phyloP scores from a whole-genome alignment of 202 grass and related monocot species.

The Carex arenaria region DNA sequence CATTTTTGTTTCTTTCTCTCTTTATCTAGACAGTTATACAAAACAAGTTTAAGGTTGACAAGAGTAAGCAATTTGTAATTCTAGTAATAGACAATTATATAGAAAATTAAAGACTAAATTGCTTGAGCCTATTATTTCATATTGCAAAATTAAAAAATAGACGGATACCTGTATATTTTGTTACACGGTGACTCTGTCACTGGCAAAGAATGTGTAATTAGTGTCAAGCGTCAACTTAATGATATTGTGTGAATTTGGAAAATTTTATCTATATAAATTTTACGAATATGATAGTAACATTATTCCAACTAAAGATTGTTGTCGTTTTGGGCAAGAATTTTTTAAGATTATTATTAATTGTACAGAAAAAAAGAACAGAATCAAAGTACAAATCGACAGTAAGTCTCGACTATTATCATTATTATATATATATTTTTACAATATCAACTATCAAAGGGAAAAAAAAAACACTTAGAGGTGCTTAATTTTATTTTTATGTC shows the following conservation, averaged over 20 bases:
- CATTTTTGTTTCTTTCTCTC: too few species aligned
- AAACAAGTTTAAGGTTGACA: too few species aligned
- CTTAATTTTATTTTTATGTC: not conserved
- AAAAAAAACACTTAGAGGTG: not conserved
- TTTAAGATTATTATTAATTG: not conserved
- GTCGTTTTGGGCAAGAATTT: not conserved
- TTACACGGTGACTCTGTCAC: too few species aligned
- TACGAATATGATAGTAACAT: not conserved
- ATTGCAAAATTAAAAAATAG: too few species aligned
- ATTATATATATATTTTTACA: not conserved
- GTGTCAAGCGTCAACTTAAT: not conserved
- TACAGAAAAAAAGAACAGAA: not conserved
- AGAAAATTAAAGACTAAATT: too few species aligned
- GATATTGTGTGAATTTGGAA: not conserved
- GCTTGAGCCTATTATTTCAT: too few species aligned
- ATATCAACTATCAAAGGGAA: not conserved
- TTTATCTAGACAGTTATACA: too few species aligned
- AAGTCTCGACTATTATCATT: not conserved
- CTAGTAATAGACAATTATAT: too few species aligned
- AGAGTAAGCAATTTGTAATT: too few species aligned
- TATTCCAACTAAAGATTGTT: not conserved
- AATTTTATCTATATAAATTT: not conserved
- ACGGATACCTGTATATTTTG: too few species aligned
- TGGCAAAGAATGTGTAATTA: not conserved
- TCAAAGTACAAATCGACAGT: not conserved